Evolutionary conservation across 768 basidiomycete species (phyloP).

Genomic region (Paxillus involutus): DNA sequence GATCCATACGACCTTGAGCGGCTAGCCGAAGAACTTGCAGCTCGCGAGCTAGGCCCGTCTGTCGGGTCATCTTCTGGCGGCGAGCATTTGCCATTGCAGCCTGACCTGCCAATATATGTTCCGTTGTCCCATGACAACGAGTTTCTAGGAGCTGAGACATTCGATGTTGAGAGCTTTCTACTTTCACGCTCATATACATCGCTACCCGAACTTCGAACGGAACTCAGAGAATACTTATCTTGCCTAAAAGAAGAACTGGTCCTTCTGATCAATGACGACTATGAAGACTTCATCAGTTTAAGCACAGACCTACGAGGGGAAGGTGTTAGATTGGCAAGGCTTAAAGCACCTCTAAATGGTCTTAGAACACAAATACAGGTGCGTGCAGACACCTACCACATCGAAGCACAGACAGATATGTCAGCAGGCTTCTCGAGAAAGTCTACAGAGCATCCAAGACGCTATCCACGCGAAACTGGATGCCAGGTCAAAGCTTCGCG

Average conservation of each 20-base stretch:
- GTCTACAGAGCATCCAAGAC: conserved; percentile 65
- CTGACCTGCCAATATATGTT: conserved; percentile 59
- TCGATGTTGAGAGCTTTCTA: conserved; percentile 85
- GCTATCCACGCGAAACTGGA: conserved; percentile 78
- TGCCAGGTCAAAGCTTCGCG: conserved; percentile 72
- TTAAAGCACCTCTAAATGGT: conserved; percentile 66
- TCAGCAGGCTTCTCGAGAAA: conserved; percentile 53
- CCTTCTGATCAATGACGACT: conserved; percentile 95
- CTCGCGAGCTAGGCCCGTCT: conserved; percentile 44
- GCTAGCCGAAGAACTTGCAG: conserved; percentile 70
- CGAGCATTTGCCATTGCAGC: conserved; percentile 18
- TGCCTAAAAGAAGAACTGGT: conserved; percentile 91
- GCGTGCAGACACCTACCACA: conserved; percentile 27
- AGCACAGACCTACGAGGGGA: conserved; percentile 92
- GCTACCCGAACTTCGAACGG: conserved; percentile 81
- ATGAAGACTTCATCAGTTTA: conserved; percentile 95
- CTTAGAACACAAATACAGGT: conserved; percentile 72
- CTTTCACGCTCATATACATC: conserved; percentile 83
- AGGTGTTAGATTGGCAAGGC: conserved; percentile 62
- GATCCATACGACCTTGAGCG: conserved; percentile 72
- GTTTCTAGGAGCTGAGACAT: conserved; percentile 64
- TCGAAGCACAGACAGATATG: background rate
- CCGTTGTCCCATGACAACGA: conserved; percentile 83
- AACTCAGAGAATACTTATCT: conserved; percentile 83
- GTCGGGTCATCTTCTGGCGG: conserved; percentile 1